These are phyloP conservation scores for Musa acuminata DNA, from an alignment of 176 grass and related monocot genomes.

Conservation along the genomic window DNA sequence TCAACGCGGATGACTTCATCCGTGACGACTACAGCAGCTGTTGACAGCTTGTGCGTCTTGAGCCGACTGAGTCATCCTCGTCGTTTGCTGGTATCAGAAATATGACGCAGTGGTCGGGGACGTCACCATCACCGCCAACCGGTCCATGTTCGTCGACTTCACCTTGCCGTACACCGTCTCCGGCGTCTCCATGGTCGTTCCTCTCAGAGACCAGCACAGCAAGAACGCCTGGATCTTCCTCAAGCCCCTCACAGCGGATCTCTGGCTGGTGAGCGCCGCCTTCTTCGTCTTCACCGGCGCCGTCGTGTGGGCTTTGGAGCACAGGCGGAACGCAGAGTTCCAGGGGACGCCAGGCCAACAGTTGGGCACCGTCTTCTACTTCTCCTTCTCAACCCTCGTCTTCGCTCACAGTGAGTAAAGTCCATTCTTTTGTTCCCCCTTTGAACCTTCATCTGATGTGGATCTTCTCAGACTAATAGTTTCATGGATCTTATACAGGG, in stretches of 20 bases:
- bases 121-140: slow-evolving; percentile 65
- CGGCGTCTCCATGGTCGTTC: slow-evolving; percentile 62
- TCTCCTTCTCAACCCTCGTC: slow-evolving; percentile 31
- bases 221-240: slow-evolving; percentile 78
- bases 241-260: slow-evolving; percentile 35
- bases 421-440: neutral
- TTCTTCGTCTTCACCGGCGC: slow-evolving; percentile 66
- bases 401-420: slow-evolving; percentile 14
- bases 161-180: slow-evolving; percentile 79
- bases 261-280: slow-evolving; percentile 49
- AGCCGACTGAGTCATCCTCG: too few relatives aligned
- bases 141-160: slow-evolving; percentile 63
- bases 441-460: neutral
- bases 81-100: neutral
- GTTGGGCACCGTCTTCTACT: slow-evolving; percentile 30
- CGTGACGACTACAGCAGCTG: too few relatives aligned
- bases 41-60: too few relatives aligned
- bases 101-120: slow-evolving; percentile 48
- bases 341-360: slow-evolving; percentile 33
- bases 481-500: neutral
- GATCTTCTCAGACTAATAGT: neutral
- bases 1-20: neutral
- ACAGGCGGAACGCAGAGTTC: slow-evolving; percentile 58
- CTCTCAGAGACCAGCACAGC: slow-evolving; percentile 32
- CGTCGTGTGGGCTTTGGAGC: slow-evolving; percentile 67